Evolutionary conservation across 176 grass and related monocot species (phyloP).

Genomic region (Hsuehochloa calcarea): DNA sequence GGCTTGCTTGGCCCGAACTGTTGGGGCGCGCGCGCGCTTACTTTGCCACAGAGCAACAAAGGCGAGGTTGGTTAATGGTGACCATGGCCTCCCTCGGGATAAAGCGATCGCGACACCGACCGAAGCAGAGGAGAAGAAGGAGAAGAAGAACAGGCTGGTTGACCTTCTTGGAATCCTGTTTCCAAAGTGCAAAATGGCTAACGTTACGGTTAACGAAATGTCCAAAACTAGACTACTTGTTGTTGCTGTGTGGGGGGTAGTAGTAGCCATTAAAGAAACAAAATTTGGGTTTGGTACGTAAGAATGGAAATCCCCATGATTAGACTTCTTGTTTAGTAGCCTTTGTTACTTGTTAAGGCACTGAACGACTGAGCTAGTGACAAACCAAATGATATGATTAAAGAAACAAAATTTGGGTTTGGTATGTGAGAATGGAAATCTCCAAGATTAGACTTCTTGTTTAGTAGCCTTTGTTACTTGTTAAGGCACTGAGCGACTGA

Average conservation of each 20-base stretch:
- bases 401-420: not conserved
- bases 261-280: not conserved
- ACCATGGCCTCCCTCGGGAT: constrained; percentile 22
- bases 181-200: not conserved
- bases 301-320: constrained; percentile 9
- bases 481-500: not conserved
- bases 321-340: not conserved
- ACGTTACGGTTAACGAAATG: not conserved
- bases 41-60: constrained; percentile 57
- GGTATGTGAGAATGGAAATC: constrained; percentile 14
- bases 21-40: constrained; percentile 31
- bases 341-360: not conserved
- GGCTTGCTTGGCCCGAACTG: constrained; percentile 13
- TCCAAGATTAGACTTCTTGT: not conserved
- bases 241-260: not conserved
- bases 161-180: constrained; percentile 12
- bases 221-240: not conserved
- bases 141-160: not conserved
- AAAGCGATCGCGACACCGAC: not conserved
- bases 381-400: constrained; percentile 23
- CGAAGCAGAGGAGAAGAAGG: not conserved
- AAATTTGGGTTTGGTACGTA: not conserved
- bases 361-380: not conserved
- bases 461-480: not conserved
- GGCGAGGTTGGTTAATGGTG: constrained; percentile 30